Conservation (phyloP, 163 green algal species). For the Scenedesmus sp. region DNA sequence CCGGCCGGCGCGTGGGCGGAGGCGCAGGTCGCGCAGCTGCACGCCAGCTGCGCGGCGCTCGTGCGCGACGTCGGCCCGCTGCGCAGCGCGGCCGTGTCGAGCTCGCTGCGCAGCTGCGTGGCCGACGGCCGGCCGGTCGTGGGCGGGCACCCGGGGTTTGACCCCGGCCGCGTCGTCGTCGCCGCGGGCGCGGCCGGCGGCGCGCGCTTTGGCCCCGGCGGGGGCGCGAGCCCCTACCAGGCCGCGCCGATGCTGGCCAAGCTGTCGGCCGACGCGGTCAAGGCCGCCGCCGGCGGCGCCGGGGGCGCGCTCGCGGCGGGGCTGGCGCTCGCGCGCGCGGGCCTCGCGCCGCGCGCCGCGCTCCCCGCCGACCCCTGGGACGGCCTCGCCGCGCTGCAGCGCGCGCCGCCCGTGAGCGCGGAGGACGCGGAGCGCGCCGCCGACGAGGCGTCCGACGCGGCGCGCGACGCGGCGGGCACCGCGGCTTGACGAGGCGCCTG, state of each 20-base stretch:
- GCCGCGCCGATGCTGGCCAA: conserved; percentile 35
- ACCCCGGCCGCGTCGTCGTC: conserved; percentile 27
- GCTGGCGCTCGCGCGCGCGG: conserved; percentile 7
- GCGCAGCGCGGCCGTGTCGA: not conserved
- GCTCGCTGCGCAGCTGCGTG: not conserved
- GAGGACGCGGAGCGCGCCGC: conserved; percentile 9
- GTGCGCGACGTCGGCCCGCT: not conserved
- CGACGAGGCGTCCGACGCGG: conserved; percentile 28
- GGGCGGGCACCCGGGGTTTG: conserved; percentile 33
- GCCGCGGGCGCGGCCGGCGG: not conserved
- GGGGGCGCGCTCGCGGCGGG: not conserved
- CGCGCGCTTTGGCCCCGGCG: conserved; percentile 18
- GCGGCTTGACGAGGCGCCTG: not conserved
- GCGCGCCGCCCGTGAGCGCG: not conserved
- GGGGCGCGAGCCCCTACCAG: conserved; percentile 18
- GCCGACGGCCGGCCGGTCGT: conserved; percentile 31
- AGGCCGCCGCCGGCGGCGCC: not conserved
- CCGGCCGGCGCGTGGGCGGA: too few relatives aligned
- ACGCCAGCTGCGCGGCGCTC: conserved; percentile 2
- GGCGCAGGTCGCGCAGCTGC: too few relatives aligned
- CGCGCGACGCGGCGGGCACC: not conserved
- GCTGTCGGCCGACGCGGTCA: conserved; percentile 21
- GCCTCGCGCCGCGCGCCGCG: not conserved
- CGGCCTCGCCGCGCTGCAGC: conserved; percentile 11
- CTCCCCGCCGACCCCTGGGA: conserved; percentile 17